Conservation (phyloP, 2,329 filamentous ascomycete genomes). For the Raffaelea ambrosiae region DNA sequence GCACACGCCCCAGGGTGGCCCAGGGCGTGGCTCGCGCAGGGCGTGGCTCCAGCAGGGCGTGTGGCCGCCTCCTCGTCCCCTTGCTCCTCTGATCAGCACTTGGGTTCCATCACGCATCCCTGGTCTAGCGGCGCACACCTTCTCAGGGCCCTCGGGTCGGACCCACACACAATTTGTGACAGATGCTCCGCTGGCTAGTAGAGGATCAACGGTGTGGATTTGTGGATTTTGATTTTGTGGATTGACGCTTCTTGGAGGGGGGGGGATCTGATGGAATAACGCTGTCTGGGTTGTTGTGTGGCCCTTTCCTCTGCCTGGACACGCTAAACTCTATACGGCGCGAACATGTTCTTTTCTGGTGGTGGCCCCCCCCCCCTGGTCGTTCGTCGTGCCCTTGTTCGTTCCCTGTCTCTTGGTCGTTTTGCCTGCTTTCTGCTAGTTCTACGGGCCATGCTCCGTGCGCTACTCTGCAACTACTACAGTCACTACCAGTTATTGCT, state of each 20-base stretch:
- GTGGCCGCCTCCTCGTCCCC: slow-evolving; percentile 8
- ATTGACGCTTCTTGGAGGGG: neutral
- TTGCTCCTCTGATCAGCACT: slow-evolving; percentile 18
- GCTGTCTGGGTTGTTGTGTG: neutral
- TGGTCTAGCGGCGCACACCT: slow-evolving; percentile 7
- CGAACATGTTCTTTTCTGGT: no score
- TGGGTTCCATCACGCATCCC: slow-evolving; percentile 17
- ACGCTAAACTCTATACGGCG: neutral
- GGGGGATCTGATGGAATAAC: slow-evolving; percentile 11
- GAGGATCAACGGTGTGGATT: slow-evolving; percentile 34
- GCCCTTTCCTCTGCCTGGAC: neutral
- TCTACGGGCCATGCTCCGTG: no score
- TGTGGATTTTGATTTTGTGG: slow-evolving; percentile 12
- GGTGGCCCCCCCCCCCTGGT: neutral
- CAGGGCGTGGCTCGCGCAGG: no score
- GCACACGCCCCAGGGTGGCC: no score
- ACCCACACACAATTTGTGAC: slow-evolving; percentile 49
- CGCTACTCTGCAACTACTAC: no score
- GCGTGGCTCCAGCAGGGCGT: no score
- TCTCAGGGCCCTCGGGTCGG: slow-evolving; percentile 19
- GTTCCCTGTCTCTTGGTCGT: neutral
- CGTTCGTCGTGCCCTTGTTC: neutral
- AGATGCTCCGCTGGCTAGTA: slow-evolving; percentile 32
- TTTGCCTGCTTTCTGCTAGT: no score
- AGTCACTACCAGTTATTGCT: no score